phyloP scores from a whole-genome alignment of 495 filamentous ascomycete genomes.

The Glutinoglossum americanum region DNA sequence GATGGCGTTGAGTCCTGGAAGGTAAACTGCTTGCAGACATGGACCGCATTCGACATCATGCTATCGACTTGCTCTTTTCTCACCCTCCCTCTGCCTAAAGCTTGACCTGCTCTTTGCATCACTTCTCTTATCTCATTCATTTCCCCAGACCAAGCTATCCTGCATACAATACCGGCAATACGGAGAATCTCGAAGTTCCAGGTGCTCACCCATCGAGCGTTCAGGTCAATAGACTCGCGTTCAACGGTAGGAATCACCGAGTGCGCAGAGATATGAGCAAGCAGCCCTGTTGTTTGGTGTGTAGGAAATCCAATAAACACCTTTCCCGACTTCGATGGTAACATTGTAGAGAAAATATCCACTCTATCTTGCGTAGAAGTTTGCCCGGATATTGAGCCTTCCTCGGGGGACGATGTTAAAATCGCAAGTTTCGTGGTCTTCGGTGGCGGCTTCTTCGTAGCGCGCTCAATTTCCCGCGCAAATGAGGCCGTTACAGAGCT shows the following conservation, averaged over 20 bases:
- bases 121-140: conserved; percentile 48
- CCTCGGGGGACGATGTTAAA: conserved; percentile 78
- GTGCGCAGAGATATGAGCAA: conserved; percentile 93
- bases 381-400: conserved; percentile 29
- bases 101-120: conserved; percentile 16
- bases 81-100: conserved; percentile 25
- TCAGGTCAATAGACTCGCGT: conserved; percentile 87
- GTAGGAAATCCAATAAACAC: conserved; percentile 98
- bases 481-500: conserved; percentile 46
- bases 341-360: conserved; percentile 73
- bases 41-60: conserved; percentile 56
- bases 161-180: conserved; percentile 70
- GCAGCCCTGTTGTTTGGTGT: conserved; percentile 82
- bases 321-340: conserved; percentile 68
- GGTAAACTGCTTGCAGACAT: conserved; percentile 61
- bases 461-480: conserved; percentile 73
- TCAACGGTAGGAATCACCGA: conserved; percentile 98
- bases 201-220: conserved; percentile 74
- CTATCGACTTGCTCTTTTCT: conserved; percentile 36
- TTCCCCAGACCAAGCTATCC: conserved; percentile 68
- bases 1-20: conserved; percentile 79
- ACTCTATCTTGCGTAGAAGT: conserved; percentile 30
- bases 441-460: conserved; percentile 91
- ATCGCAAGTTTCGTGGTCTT: conserved; percentile 66
- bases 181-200: conserved; percentile 97